Evolutionary conservation across 2,329 filamentous ascomycete genomes (phyloP).

Genomic region (Teratosphaeria viscida): DNA sequence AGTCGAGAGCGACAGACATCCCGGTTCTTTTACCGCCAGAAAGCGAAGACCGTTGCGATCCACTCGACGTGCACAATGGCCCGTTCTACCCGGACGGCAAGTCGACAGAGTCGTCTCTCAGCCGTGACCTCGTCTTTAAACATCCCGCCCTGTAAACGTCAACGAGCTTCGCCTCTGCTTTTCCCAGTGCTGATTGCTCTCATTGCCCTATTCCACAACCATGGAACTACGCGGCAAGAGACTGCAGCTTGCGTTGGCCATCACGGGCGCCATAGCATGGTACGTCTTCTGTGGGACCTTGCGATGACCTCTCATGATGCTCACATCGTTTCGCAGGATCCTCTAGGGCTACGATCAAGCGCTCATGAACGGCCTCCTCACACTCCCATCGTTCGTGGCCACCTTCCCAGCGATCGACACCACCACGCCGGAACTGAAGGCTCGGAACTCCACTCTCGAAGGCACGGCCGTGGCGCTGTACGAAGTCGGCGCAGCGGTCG

Average conservation of each 20-base stretch:
- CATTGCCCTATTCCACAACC: background rate
- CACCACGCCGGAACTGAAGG: slow-evolving; percentile 7
- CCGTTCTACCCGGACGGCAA: background rate
- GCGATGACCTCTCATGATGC: background rate
- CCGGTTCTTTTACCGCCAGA: no score
- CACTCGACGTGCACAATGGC: background rate
- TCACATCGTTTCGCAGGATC: background rate
- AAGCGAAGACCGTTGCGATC: no score
- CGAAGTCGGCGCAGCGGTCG: slow-evolving; percentile 29
- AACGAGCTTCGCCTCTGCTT: background rate
- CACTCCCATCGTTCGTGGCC: slow-evolving; percentile 29
- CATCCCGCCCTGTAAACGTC: no score
- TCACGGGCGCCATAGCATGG: slow-evolving; percentile 1
- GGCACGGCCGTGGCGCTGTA: slow-evolving; percentile 28
- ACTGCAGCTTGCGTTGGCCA: slow-evolving; percentile 1
- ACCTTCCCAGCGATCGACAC: slow-evolving; percentile 31
- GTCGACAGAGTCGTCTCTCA: background rate
- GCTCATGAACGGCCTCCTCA: slow-evolving; percentile 34
- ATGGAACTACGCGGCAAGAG: slow-evolving; percentile 1
- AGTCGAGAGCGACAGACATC: no score
- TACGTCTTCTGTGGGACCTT: background rate
- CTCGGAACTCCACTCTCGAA: slow-evolving; percentile 14
- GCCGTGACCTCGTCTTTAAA: background rate
- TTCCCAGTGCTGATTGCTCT: background rate
- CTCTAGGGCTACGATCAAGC: slow-evolving; percentile 18